Evolutionary conservation across 305 asterid species (phyloP).

Genomic region (Solanum aculeatissimum): DNA sequence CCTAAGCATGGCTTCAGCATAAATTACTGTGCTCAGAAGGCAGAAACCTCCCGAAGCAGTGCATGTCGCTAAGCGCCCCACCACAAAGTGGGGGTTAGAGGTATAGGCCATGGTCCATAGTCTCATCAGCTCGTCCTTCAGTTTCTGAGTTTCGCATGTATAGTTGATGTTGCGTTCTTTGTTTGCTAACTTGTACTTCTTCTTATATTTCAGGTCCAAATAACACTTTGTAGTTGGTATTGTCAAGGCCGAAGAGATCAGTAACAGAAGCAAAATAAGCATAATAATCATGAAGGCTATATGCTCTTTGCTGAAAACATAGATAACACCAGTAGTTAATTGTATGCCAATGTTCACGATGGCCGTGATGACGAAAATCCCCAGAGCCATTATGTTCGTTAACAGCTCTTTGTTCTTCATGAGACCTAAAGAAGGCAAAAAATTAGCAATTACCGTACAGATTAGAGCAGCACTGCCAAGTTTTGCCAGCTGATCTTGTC

Average conservation of each 20-base stretch:
- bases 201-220: slow-evolving; percentile 45
- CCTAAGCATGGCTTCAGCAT: slow-evolving; percentile 57
- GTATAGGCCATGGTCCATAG: slow-evolving; percentile 95
- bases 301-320: slow-evolving; percentile 49
- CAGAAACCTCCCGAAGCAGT: slow-evolving; percentile 80
- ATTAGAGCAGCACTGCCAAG: slow-evolving; percentile 62
- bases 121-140: slow-evolving; percentile 42
- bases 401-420: slow-evolving; percentile 48
- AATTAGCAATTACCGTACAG: slow-evolving; percentile 54
- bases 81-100: slow-evolving; percentile 63
- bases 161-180: slow-evolving; percentile 21
- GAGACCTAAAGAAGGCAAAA: slow-evolving; percentile 65
- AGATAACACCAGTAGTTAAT: slow-evolving; percentile 56
- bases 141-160: slow-evolving; percentile 15
- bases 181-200: slow-evolving; percentile 24
- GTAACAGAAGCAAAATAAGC: slow-evolving; percentile 33
- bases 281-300: slow-evolving; percentile 30
- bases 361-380: not conserved
- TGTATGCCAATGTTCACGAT: not conserved
- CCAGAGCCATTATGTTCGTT: not conserved
- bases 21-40: slow-evolving; percentile 32
- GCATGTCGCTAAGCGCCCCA: slow-evolving; percentile 64
- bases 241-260: slow-evolving; percentile 50
- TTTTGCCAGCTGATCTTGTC: slow-evolving; percentile 60
- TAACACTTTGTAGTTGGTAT: slow-evolving; percentile 48